These are phyloP conservation scores for Grifola frondosa DNA, from an alignment of 1,284 basidiomycete species.

Conservation along the genomic window DNA sequence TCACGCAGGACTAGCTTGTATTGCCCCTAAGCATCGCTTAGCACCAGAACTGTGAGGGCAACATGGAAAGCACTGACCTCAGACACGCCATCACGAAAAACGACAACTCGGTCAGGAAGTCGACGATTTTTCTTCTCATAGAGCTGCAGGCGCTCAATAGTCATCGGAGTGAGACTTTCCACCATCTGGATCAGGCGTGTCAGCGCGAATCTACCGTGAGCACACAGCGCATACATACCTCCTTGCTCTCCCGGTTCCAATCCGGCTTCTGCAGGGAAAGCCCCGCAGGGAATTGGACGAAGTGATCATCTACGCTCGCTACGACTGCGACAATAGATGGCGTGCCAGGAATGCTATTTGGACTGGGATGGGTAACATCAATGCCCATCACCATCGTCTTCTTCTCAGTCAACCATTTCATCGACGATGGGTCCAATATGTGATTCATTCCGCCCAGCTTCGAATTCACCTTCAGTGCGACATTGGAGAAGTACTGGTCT, in stretches of 20 bases:
- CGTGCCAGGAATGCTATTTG: slow-evolving; percentile 53
- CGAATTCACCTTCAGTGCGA: slow-evolving; percentile 63
- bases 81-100: slow-evolving; percentile 77
- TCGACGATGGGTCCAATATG: slow-evolving; percentile 50
- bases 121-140: slow-evolving; percentile 53
- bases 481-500: slow-evolving; percentile 77
- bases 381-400: slow-evolving; percentile 80
- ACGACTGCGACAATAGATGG: slow-evolving; percentile 81
- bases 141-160: slow-evolving; percentile 61
- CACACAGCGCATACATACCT: slow-evolving; percentile 44
- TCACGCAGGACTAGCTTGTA: slow-evolving; percentile 56
- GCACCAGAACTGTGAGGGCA: neutral
- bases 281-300: slow-evolving; percentile 71
- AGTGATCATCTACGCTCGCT: slow-evolving; percentile 62
- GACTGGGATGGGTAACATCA: slow-evolving; percentile 75
- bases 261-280: slow-evolving; percentile 61
- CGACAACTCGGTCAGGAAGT: slow-evolving; percentile 62
- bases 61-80: slow-evolving; percentile 45
- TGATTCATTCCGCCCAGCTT: slow-evolving; percentile 82
- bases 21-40: slow-evolving; percentile 54
- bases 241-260: slow-evolving; percentile 41
- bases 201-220: neutral
- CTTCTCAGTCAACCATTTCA: slow-evolving; percentile 62
- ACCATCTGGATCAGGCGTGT: slow-evolving; percentile 54
- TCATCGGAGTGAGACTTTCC: slow-evolving; percentile 61